Conservation (phyloP, 2,329 filamentous ascomycete species). For the Xylaria sp. region DNA sequence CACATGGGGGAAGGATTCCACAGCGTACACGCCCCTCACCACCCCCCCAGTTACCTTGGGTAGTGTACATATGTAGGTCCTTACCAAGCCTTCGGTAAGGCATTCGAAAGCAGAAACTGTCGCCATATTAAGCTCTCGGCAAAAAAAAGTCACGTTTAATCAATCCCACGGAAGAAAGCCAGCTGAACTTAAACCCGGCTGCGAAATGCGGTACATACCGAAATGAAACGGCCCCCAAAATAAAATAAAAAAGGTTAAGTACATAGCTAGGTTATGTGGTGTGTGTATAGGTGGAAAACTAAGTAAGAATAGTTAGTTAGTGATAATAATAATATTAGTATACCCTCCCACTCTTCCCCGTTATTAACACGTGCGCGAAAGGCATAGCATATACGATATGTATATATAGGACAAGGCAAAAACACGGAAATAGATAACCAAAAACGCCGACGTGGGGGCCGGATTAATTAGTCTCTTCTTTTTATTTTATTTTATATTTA, state of each 20-base stretch:
- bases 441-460: conserved; percentile 10
- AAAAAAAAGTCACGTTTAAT: not conserved
- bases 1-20: conserved; percentile 12
- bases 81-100: conserved; percentile 40
- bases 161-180: not conserved
- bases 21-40: not conserved
- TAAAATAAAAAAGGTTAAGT: not conserved
- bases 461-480: not conserved
- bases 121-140: conserved; percentile 23
- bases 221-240: conserved; percentile 33
- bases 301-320: not conserved
- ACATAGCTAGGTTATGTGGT: too few relatives aligned
- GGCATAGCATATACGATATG: not conserved
- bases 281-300: not conserved
- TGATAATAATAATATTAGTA: not conserved
- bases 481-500: too few relatives aligned
- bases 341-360: conserved; percentile 34
- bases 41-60: conserved; percentile 9
- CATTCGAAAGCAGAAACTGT: not conserved
- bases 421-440: not conserved
- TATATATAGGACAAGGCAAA: conserved; percentile 25
- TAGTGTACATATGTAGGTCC: conserved; percentile 38
- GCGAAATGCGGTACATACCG: not conserved
- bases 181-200: conserved; percentile 14
- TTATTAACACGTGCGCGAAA: not conserved